phyloP scores from a whole-genome alignment of 1,284 basidiomycete genomes.

The Paramarasmius palmivorus region DNA sequence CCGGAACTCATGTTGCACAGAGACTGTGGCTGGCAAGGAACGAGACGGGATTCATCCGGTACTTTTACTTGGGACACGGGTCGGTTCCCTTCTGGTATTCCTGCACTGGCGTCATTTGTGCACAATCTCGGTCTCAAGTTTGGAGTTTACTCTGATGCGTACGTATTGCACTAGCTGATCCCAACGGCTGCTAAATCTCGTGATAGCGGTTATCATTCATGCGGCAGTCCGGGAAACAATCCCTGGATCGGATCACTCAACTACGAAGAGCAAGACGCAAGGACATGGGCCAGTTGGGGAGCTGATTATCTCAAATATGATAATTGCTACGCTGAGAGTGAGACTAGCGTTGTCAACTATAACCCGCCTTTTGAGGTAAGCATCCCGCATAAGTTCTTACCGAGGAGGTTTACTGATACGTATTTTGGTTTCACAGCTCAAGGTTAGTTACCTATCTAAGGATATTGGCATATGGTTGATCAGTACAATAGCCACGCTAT shows the following conservation, averaged over 20 bases:
- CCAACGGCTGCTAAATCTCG: background rate
- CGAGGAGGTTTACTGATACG: background rate
- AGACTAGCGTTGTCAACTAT: conserved; percentile 45
- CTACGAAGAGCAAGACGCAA: conserved; percentile 43
- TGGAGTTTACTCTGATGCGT: conserved; percentile 46
- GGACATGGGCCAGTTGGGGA: conserved; percentile 45
- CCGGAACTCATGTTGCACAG: conserved; percentile 18
- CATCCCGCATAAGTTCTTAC: too few relatives aligned
- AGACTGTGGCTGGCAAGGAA: conserved; percentile 49
- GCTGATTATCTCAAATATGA: conserved; percentile 54
- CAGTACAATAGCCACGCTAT: conserved; percentile 40
- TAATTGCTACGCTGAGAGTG: conserved; percentile 46
- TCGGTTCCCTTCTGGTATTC: conserved; percentile 40
- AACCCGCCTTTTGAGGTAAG: conserved; percentile 39
- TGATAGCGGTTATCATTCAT: conserved; percentile 42
- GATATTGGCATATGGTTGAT: too few relatives aligned
- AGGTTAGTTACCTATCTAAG: too few relatives aligned
- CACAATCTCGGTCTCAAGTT: conserved; percentile 40
- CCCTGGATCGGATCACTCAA: conserved; percentile 44
- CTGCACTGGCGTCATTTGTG: conserved; percentile 36
- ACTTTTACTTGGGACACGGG: conserved; percentile 44
- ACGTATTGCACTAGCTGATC: conserved; percentile 14
- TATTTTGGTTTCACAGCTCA: conserved; percentile 25
- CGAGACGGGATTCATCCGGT: conserved; percentile 35
- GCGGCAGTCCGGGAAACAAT: conserved; percentile 42